phyloP scores from a whole-genome alignment of 164 flowering plant genomes.

The Nymphaea colorata region DNA sequence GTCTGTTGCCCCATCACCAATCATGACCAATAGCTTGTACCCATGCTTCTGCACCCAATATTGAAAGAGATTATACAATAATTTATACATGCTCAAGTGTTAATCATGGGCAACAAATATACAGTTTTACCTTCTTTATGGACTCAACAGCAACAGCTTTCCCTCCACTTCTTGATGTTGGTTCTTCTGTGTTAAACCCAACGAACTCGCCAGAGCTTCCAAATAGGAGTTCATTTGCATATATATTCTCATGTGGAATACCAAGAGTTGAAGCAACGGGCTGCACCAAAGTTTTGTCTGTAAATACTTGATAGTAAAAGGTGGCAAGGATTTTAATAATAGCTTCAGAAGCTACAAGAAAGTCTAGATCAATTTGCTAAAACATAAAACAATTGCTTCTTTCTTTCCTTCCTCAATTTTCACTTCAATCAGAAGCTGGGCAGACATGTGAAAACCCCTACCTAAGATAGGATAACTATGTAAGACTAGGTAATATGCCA shows the following conservation, averaged over 20 bases:
- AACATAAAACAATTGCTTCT: too few relatives aligned
- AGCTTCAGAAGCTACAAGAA: not conserved
- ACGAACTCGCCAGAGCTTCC: slow-evolving; percentile 60
- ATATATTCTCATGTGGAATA: slow-evolving; percentile 69
- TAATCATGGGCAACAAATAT: slow-evolving; percentile 3
- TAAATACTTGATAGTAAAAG: slow-evolving; percentile 29
- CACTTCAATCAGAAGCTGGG: too few relatives aligned
- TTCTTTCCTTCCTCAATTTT: too few relatives aligned
- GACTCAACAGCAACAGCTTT: slow-evolving; percentile 84
- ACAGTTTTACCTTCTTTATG: slow-evolving; percentile 46
- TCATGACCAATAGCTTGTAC: slow-evolving; percentile 74
- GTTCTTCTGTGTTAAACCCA: slow-evolving; percentile 48
- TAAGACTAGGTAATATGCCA: too few relatives aligned
- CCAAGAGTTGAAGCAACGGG: slow-evolving; percentile 85
- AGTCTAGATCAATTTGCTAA: too few relatives aligned
- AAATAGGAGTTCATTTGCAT: slow-evolving; percentile 78
- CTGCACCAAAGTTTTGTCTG: slow-evolving; percentile 40
- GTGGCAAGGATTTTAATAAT: not conserved
- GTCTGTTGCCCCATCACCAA: slow-evolving; percentile 99
- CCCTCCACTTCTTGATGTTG: slow-evolving; percentile 97
- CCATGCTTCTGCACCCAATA: slow-evolving; percentile 43
- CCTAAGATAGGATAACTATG: too few relatives aligned
- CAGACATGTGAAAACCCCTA: too few relatives aligned
- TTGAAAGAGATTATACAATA: not conserved
- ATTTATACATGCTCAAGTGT: not conserved